phyloP scores from a whole-genome alignment of 2,329 filamentous ascomycete genomes.

The Apiospora arundinis region DNA sequence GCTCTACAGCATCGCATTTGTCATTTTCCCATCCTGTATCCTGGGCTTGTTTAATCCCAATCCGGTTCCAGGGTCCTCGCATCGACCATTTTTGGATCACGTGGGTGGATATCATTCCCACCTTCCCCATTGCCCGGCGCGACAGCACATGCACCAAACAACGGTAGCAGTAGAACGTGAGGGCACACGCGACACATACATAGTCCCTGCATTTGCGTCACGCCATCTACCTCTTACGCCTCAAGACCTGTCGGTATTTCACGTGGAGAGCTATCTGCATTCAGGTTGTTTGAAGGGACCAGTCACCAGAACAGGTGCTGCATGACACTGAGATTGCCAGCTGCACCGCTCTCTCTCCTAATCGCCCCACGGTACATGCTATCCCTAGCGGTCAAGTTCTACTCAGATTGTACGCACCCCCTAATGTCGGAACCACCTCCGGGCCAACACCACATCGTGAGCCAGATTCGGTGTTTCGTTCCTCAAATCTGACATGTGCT shows the following conservation, averaged over 20 bases:
- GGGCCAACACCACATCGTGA: background rate
- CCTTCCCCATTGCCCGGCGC: background rate
- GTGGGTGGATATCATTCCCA: slow-evolving; percentile 7
- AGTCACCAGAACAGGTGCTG: background rate
- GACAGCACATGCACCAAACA: slow-evolving; percentile 11
- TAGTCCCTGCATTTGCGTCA: background rate
- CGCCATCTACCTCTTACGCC: background rate
- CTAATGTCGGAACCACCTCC: background rate
- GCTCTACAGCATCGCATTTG: background rate
- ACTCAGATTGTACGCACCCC: background rate
- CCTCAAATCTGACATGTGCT: background rate
- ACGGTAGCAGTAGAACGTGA: background rate
- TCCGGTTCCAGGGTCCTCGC: background rate
- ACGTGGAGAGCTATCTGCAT: background rate
- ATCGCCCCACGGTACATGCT: background rate
- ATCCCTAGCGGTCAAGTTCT: background rate
- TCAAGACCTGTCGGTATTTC: background rate
- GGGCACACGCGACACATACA: background rate
- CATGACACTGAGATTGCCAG: background rate
- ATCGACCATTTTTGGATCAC: background rate
- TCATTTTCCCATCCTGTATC: background rate
- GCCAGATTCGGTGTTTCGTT: background rate
- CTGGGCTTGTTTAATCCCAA: background rate
- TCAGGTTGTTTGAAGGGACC: background rate
- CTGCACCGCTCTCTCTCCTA: background rate